Evolutionary conservation across 2,329 filamentous ascomycete genomes (phyloP).

Genomic region (Colletotrichum kahawae): DNA sequence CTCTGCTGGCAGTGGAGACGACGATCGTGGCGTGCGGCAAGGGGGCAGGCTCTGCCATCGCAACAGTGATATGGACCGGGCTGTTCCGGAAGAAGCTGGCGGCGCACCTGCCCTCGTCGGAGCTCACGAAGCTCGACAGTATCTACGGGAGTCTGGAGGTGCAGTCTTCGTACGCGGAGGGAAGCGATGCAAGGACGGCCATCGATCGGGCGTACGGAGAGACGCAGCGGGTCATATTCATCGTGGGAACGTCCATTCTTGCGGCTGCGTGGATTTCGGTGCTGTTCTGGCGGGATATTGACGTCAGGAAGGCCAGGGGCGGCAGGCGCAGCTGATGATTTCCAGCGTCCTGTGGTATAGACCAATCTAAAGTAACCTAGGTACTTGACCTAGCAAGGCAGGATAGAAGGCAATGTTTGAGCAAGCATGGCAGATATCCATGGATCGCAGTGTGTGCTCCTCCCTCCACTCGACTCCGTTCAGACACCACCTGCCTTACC

Average conservation of each 20-base stretch:
- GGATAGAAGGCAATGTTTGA: too few species aligned
- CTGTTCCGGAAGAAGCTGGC: slow-evolving; percentile 33
- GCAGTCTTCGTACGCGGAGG: slow-evolving; percentile 44
- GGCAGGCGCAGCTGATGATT: background rate
- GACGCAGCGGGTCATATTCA: slow-evolving; percentile 45
- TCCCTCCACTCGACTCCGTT: too few species aligned
- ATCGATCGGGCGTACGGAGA: slow-evolving; percentile 42
- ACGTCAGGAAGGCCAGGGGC: slow-evolving; percentile 24
- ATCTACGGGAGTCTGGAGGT: slow-evolving; percentile 39
- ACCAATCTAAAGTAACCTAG: too few species aligned
- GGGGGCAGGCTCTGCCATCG: slow-evolving; percentile 33
- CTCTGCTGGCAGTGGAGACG: slow-evolving; percentile 17
- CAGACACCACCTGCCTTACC: too few species aligned
- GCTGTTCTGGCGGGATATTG: slow-evolving; percentile 33
- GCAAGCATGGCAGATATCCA: too few species aligned
- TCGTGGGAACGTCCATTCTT: slow-evolving; percentile 34
- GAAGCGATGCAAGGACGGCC: slow-evolving; percentile 42
- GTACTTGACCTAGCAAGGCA: too few species aligned
- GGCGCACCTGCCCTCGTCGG: background rate
- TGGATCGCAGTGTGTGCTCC: too few species aligned
- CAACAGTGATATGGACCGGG: slow-evolving; percentile 36
- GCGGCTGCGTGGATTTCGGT: slow-evolving; percentile 31
- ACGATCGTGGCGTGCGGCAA: slow-evolving; percentile 34
- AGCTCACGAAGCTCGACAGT: slow-evolving; percentile 40
- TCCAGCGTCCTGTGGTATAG: too few species aligned